phyloP scores from a whole-genome alignment of 305 asterid species.

The Fraxinus latifolia region DNA sequence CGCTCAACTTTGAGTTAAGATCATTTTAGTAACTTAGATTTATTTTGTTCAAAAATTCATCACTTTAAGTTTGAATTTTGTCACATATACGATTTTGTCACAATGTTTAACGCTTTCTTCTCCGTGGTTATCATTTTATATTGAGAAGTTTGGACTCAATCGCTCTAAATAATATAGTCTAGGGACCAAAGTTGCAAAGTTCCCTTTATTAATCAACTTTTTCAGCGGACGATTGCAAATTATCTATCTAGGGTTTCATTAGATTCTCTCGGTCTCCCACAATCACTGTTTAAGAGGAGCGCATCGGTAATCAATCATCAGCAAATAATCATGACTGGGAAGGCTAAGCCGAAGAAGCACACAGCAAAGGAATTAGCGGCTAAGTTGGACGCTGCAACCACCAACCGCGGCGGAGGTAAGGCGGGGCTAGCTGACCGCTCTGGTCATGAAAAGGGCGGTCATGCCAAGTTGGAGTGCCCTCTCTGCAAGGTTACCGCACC shows the following conservation, averaged over 20 bases:
- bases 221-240: neutral
- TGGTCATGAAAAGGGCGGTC: constrained; percentile 80
- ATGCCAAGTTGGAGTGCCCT: constrained; percentile 90
- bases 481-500: constrained; percentile 87
- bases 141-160: neutral
- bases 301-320: neutral
- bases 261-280: neutral
- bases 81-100: no score
- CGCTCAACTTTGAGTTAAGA: neutral
- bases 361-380: constrained; percentile 85
- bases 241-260: neutral
- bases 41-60: neutral
- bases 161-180: neutral
- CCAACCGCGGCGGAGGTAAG: constrained; percentile 94
- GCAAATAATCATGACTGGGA: constrained; percentile 66
- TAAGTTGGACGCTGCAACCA: constrained; percentile 75
- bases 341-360: constrained; percentile 98
- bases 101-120: neutral
- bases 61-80: neutral
- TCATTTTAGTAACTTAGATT: neutral
- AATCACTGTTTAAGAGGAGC: neutral
- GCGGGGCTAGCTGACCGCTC: constrained; percentile 79
- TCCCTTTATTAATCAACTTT: neutral
- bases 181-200: neutral
- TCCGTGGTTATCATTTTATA: neutral